Evolutionary conservation across 768 basidiomycete genomes (phyloP).

Genomic region (Phanerochaete sordida): DNA sequence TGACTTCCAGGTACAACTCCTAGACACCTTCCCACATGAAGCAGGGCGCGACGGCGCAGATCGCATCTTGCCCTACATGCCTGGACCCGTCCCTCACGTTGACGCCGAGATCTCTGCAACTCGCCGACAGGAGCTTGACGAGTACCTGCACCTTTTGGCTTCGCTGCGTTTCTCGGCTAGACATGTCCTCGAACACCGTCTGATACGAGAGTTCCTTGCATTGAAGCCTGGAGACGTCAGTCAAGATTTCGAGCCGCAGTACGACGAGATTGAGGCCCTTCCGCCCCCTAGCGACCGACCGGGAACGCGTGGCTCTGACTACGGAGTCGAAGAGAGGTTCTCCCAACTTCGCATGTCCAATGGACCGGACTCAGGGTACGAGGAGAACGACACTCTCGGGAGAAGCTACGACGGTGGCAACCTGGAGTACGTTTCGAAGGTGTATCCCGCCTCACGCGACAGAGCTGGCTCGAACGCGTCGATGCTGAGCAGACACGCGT

Average conservation of each 20-base stretch:
- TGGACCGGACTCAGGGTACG: conserved; percentile 43
- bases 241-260: conserved; percentile 58
- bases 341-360: conserved; percentile 45
- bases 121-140: conserved; percentile 80
- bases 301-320: conserved; percentile 28
- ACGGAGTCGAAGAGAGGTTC: conserved; percentile 43
- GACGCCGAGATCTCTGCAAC: conserved; percentile 80
- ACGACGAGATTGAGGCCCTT: conserved; percentile 55
- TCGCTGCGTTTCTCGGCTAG: conserved; percentile 66
- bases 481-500: conserved; percentile 6
- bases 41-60: conserved; percentile 73
- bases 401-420: conserved; percentile 13
- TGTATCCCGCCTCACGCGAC: conserved; percentile 8
- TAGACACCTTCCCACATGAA: conserved; percentile 86
- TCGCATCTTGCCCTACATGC: conserved; percentile 95
- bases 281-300: conserved; percentile 23
- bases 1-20: conserved; percentile 89
- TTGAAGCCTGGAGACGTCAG: conserved; percentile 85
- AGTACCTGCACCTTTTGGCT: conserved; percentile 82
- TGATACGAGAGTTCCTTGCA: conserved; percentile 81
- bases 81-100: conserved; percentile 84
- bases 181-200: conserved; percentile 76
- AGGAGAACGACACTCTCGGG: conserved; percentile 19
- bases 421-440: conserved; percentile 13
- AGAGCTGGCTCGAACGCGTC: conserved; percentile 16